Percentiles rank a stretch among this genome's conserved stretches.
phyloP scores from a whole-genome alignment of 2,329 filamentous ascomycete species.

The Didymella keratinophila region DNA sequence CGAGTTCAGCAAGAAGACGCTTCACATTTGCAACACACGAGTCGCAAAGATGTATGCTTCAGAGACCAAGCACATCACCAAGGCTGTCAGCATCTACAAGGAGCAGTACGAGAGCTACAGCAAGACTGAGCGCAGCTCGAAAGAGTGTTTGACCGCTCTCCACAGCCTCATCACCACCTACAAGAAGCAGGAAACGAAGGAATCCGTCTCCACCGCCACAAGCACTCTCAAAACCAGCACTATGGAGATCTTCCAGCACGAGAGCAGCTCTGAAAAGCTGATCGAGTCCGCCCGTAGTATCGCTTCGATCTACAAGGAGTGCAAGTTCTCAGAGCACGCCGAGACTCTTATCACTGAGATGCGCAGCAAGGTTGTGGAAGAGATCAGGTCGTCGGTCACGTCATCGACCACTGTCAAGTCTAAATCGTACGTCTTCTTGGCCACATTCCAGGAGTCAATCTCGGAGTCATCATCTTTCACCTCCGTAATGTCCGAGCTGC shows the following conservation, averaged over 20 bases:
- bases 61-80: slow-evolving; percentile 42
- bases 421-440: slow-evolving; percentile 50
- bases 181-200: slow-evolving; percentile 35
- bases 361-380: slow-evolving; percentile 31
- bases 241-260: slow-evolving; percentile 32
- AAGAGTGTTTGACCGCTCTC: slow-evolving; percentile 29
- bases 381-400: slow-evolving; percentile 22
- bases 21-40: slow-evolving; percentile 59
- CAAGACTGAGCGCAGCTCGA: slow-evolving; percentile 27
- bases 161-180: slow-evolving; percentile 28
- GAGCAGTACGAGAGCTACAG: slow-evolving; percentile 29
- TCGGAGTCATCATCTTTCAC: slow-evolving; percentile 52
- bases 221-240: slow-evolving; percentile 28
- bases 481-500: slow-evolving; percentile 54
- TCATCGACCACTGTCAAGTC: slow-evolving; percentile 22
- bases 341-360: slow-evolving; percentile 28
- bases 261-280: slow-evolving; percentile 29
- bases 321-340: slow-evolving; percentile 28
- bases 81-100: slow-evolving; percentile 30
- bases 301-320: slow-evolving; percentile 32
- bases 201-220: slow-evolving; percentile 30
- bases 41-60: slow-evolving; percentile 58
- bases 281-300: slow-evolving; percentile 33
- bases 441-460: slow-evolving; percentile 54
- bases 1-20: slow-evolving; percentile 37